These are phyloP conservation scores for Leishmania tropica DNA, from an alignment of 208 protist species.

Conservation along the genomic window DNA sequence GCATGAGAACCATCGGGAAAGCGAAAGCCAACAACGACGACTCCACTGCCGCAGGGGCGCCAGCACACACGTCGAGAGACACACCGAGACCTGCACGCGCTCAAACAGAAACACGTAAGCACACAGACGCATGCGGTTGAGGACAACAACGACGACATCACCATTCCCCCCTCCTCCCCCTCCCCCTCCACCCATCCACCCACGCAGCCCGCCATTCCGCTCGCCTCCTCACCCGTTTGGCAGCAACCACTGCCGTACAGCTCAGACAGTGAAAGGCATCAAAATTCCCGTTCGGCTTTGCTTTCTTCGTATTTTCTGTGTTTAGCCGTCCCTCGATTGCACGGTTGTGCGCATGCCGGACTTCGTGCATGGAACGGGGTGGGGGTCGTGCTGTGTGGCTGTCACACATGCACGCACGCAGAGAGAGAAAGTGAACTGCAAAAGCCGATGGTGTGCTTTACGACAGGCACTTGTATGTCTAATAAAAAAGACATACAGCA, in stretches of 20 bases:
- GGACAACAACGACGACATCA: background rate
- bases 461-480: background rate
- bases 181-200: too few relatives aligned
- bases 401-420: background rate
- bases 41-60: too few relatives aligned
- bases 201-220: too few relatives aligned
- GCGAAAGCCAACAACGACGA: background rate
- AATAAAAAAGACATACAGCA: background rate
- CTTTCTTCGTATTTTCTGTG: background rate
- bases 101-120: background rate
- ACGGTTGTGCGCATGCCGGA: too few relatives aligned
- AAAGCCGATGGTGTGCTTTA: background rate
- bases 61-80: background rate
- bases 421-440: background rate
- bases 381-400: too few relatives aligned
- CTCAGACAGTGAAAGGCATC: background rate
- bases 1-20: background rate
- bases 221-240: background rate
- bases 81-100: background rate
- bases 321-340: background rate
- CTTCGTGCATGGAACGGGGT: too few relatives aligned
- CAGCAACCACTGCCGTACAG: background rate
- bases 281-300: background rate
- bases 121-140: background rate
- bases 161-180: too few relatives aligned